phyloP scores from a whole-genome alignment of 2,329 filamentous ascomycete genomes.

The Aureobasidium leucospermi region DNA sequence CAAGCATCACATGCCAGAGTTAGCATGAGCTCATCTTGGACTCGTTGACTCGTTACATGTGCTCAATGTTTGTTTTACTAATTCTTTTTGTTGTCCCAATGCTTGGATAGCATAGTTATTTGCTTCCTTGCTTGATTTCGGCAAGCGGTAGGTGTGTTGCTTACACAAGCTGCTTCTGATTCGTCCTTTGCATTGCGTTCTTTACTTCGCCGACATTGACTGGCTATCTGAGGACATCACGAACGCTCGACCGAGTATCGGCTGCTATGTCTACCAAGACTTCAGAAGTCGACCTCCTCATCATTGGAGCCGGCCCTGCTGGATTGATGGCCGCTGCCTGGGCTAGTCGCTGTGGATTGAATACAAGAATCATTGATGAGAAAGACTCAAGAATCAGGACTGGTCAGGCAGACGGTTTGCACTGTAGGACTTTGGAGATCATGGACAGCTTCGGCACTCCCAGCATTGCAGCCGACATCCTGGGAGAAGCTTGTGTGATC shows the following conservation, averaged over 20 bases:
- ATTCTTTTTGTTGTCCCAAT: no score
- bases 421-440: not conserved
- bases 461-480: not conserved
- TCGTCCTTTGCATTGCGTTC: not conserved
- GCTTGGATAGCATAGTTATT: no score
- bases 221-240: no score
- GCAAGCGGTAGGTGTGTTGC: not conserved
- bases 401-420: constrained; percentile 1
- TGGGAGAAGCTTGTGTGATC: constrained; percentile 5
- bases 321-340: constrained; percentile 6
- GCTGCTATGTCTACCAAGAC: not conserved
- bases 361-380: constrained; percentile 2
- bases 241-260: not conserved
- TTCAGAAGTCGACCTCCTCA: not conserved
- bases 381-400: not conserved
- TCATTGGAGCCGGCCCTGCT: not conserved
- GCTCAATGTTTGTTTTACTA: no score
- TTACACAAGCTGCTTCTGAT: not conserved
- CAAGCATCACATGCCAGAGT: not conserved
- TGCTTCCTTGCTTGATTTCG: not conserved
- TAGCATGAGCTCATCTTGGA: not conserved
- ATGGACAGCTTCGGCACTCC: constrained; percentile 5
- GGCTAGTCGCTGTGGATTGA: not conserved
- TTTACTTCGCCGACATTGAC: not conserved
- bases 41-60: no score